Conservation (phyloP, 805 yeast genomes). For the Cyberlindnera meyerae region DNA sequence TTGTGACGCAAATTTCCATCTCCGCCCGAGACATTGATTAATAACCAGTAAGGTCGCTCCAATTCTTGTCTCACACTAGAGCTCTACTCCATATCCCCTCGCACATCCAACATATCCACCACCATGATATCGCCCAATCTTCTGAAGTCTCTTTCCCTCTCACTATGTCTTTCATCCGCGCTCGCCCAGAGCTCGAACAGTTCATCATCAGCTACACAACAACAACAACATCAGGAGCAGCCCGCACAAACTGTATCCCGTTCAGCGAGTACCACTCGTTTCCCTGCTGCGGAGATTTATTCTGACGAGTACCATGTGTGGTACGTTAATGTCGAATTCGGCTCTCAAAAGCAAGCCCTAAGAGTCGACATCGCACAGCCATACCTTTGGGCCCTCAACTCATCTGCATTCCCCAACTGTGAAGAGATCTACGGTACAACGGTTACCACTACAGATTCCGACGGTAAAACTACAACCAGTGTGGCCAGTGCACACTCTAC, state of each 20-base stretch:
- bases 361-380: constrained; percentile 37
- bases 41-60: no score
- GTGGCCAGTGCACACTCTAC: neutral
- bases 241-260: no score
- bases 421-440: constrained; percentile 1
- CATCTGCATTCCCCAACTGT: constrained; percentile 10
- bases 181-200: no score
- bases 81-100: no score
- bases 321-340: constrained; percentile 30
- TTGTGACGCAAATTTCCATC: no score
- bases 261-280: no score
- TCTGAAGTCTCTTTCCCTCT: neutral
- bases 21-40: no score
- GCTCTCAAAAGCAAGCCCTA: constrained; percentile 28
- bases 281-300: constrained; percentile 12
- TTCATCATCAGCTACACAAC: no score
- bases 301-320: constrained; percentile 17
- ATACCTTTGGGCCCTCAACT: constrained; percentile 31
- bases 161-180: neutral
- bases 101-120: no score
- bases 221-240: no score
- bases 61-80: no score
- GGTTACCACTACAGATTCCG: constrained; percentile 4
- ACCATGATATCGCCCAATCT: no score
- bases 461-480: constrained; percentile 5